Base-by-base conservation (phyloP, 2,329 filamentous ascomycete genomes). In the Trichophyton benhamiae region DNA sequence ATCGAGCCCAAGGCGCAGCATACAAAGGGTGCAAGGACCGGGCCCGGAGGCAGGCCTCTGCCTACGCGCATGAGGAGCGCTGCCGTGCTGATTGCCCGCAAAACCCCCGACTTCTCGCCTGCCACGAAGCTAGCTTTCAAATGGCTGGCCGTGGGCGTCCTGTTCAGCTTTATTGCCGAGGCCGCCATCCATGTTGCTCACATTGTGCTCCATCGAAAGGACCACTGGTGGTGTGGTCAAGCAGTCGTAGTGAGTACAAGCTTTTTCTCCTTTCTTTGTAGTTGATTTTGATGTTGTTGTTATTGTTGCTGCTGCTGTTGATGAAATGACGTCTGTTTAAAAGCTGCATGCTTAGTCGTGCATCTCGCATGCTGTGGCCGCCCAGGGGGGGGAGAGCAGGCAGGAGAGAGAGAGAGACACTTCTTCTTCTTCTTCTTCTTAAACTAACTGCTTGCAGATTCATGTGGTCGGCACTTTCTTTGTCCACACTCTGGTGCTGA, bases 21-120 rank as follows among this genome's bases (percentile, higher is more conserved):
- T 78, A 74, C 13, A 36, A 74, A 82, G 66, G 55, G 55, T 13
- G 49, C 49, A 8, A 55, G 27, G 36, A 85, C 81, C 60, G 91
- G 91, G n/a, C 91, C 91, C 0, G 91, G 89, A 61, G 92, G 91
- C 66, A 91, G 95, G 72, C 90, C 90, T 38, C 78, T 96, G 60
- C 91, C 90, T 63, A 87, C 85, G 71, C 83, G 78, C 76, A 78
- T 72, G 62, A 70, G 75, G 72, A 81, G 71, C 71, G 74, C 72
- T 66, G 78, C 75, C 72, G 76, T 73, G 68, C 77, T 74, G 70
- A 77, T 77, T 65, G 77, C 78, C 67, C 74, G 77, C 63, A 72
- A 72, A 59, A 72, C 75, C 63, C 76, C 77, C 65, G 80, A 84
- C 66, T 85, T 90, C 72, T 86, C 85, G 64, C 81, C 78, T n/a